Base-by-base conservation (phyloP, 1,139 yeast genomes). In the Yamadazyma trypodendri region DNA sequence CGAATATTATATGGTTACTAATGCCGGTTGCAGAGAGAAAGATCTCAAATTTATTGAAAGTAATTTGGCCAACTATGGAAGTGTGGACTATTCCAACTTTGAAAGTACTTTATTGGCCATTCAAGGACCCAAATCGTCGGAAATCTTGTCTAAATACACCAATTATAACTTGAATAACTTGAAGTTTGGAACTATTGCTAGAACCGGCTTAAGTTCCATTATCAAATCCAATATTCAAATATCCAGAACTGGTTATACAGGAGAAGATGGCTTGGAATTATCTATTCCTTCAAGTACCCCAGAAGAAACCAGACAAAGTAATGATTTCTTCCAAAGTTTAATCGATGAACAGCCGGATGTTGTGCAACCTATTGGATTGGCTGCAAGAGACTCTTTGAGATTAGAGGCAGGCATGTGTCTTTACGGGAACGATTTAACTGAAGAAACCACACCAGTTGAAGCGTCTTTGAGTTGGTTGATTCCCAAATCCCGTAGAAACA, bases 321-420 rank as follows among this genome's bases (percentile, higher is more conserved):
- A 68, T 35, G 78, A 75, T 3, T 78, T 92, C 50, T 81, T 94
- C 40, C 66, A 75, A 45, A 67, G 76, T 11, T 63, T 92, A 41
- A 63, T 89, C 34, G 75, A 68, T 37, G 74, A 74, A 35, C 65
- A 68, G 43, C 79, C 77, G 18, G 76, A 72, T 6, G 56, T 67
- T n/a, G 85, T 85, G 35, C 79, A 77, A 58, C 95, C 96, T 32
- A 85, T 89, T 52, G 98, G 98, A 7, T 78, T 92, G 41, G 98
- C 97, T 21, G 97, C 98, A 2, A 81, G 98, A 61, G 98, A 92
- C 59, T 87, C 97, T 7, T 72, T 92, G 49, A 79, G 98, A 56
- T 69, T 92, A 42, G 98, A 92, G 67, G 98, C 98, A 2, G 98
- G 98, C 30, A 87, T 92, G 97, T 92, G 98, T 63, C 75, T 92